Evolutionary conservation across 192 early-diverging fungal genomes (phyloP).

Genomic region (Linnemannia hyalina): DNA sequence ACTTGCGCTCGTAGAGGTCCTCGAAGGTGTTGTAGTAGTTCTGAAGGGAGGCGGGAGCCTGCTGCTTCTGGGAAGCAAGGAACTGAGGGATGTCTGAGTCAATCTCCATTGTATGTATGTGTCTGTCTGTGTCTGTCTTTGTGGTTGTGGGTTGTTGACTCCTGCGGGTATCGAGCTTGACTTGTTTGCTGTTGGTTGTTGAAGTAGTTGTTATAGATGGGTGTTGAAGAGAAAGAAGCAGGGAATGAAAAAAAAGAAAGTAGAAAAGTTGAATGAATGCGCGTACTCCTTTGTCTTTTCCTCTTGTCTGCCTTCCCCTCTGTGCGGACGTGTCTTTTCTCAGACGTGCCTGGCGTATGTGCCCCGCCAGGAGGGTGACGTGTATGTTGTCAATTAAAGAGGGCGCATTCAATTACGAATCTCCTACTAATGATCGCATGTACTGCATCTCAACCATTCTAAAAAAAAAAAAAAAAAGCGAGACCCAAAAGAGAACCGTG

Average conservation of each 20-base stretch:
- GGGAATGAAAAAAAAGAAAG: neutral
- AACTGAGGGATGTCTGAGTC: conserved; percentile 84
- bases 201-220: neutral
- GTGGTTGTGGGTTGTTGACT: neutral
- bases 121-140: neutral
- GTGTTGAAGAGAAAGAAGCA: neutral
- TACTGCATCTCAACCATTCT: neutral
- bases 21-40: conserved; percentile 89
- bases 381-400: conserved; percentile 21
- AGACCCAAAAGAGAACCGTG: neutral
- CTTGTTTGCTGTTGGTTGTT: neutral
- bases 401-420: neutral
- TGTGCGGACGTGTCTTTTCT: conserved; percentile 18
- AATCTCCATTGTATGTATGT: conserved; percentile 69
- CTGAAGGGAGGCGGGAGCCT: conserved; percentile 77
- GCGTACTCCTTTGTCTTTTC: neutral
- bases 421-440: neutral
- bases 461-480: neutral
- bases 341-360: neutral
- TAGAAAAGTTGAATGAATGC: conserved; percentile 1
- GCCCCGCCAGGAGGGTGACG: neutral
- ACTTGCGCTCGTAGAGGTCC: conserved; percentile 96
- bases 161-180: neutral
- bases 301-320: neutral
- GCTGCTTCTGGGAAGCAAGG: conserved; percentile 73